Evolutionary conservation across 345 rosid genomes (phyloP), one percentile per base, ranked within the genome.

Genomic region (Hypericum androsaemum): DNA sequence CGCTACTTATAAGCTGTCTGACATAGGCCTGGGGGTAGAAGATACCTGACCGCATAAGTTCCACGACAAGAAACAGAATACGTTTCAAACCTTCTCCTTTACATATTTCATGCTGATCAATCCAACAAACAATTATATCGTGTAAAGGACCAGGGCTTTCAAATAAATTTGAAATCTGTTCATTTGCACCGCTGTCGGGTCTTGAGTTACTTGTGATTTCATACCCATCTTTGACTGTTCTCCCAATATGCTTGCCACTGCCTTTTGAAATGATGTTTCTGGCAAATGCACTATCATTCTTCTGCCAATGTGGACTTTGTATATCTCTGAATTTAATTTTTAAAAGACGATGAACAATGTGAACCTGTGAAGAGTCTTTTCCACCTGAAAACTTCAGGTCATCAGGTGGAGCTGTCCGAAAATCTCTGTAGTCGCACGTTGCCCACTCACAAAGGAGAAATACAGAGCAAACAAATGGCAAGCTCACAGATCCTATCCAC

Each of bases 361-460:
- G 74, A 63, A 88, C 80, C 74, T 79, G 97, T 54, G 95, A 80
- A 54, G 76, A 70, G 67, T 88, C 95, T 58, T 79, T 82, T 67
- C 77, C 71, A 12, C 99, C 99, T 2, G 95, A 78, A 70, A 83
- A 82, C 67, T 86, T 80, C 61, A 79, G 43, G 41, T 76, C 89
- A 57, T 61, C 58, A 63, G 84, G 84, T 11, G 74, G 73, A 47
- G 79, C 71, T 63, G 69, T 66, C 28, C 95, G 84, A 56, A 86
- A 86, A 61, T 86, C 92, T 63, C 99, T 76, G 63, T 79, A 94
- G 58, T 86, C 86, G 67, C 94, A 88, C 2, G 95, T 86, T 49
- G 99, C 99, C 99, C 99, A 94, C 74, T 94, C 99, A 43, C 94
- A 77, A 64, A 94, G 89, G 58, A 86, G 79, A 69, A 94, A 94